Conservation (phyloP, 2,329 filamentous ascomycete genomes). For the Penicillium rolfsii region DNA sequence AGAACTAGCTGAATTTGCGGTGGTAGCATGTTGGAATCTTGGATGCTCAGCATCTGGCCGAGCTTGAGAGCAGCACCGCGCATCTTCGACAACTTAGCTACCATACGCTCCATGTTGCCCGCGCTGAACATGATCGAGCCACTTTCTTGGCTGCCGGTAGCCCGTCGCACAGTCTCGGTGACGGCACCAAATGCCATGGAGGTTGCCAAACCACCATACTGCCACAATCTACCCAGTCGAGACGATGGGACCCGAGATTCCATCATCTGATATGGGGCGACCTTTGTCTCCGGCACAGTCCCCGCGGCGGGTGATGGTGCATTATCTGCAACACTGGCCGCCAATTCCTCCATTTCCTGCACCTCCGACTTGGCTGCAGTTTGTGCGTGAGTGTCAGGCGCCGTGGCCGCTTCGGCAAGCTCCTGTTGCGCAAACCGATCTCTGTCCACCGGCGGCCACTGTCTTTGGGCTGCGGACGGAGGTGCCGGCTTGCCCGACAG, state of each 20-base stretch:
- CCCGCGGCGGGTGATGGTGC: slow-evolving; percentile 24
- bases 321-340: slow-evolving; percentile 52
- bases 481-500: slow-evolving; percentile 51
- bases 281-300: slow-evolving; percentile 30
- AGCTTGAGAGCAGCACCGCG: slow-evolving; percentile 94
- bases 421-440: neutral
- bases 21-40: slow-evolving; percentile 94
- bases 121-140: slow-evolving; percentile 87
- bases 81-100: slow-evolving; percentile 93
- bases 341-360: slow-evolving; percentile 51
- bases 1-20: slow-evolving; percentile 84
- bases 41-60: slow-evolving; percentile 97
- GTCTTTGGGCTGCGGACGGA: slow-evolving; percentile 3
- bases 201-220: slow-evolving; percentile 89
- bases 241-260: slow-evolving; percentile 92
- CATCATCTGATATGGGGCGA: slow-evolving; percentile 67
- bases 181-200: slow-evolving; percentile 95
- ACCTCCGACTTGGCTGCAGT: slow-evolving; percentile 25
- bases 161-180: slow-evolving; percentile 79
- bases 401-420: neutral
- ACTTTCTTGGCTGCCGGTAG: slow-evolving; percentile 66
- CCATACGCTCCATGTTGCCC: slow-evolving; percentile 88
- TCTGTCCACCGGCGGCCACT: slow-evolving; percentile 6
- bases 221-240: slow-evolving; percentile 84
- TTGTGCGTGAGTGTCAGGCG: neutral